Evolutionary conservation across 768 basidiomycete genomes (phyloP).

Genomic region (Wakefieldia striispora): DNA sequence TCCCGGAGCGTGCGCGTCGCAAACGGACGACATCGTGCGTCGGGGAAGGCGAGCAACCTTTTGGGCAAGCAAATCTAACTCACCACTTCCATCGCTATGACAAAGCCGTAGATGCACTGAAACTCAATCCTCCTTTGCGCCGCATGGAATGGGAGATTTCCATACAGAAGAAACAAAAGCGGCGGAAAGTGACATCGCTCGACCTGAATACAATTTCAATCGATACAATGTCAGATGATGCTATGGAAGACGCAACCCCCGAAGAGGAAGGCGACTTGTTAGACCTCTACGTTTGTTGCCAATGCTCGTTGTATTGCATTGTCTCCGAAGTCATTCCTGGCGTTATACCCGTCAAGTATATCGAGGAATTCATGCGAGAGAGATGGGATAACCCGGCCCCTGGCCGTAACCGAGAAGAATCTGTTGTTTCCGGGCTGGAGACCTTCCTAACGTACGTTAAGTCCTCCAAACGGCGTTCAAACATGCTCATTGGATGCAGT

Average conservation of each 20-base stretch:
- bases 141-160: constrained; percentile 60
- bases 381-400: constrained; percentile 55
- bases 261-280: constrained; percentile 53
- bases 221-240: constrained; percentile 26
- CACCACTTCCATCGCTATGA: constrained; percentile 83
- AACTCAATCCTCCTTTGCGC: constrained; percentile 59
- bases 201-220: constrained; percentile 28
- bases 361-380: constrained; percentile 64
- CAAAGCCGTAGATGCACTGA: constrained; percentile 65
- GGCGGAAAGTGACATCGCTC: constrained; percentile 50
- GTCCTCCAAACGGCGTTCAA: background rate
- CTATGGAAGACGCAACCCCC: constrained; percentile 29
- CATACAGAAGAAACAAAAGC: constrained; percentile 48
- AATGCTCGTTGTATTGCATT: constrained; percentile 74
- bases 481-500: constrained; percentile 35
- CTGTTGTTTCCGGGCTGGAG: constrained; percentile 58
- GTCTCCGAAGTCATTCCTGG: constrained; percentile 71
- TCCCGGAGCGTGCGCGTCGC: constrained; percentile 57
- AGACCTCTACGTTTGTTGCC: constrained; percentile 83
- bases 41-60: constrained; percentile 46
- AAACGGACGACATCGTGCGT: constrained; percentile 51
- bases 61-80: constrained; percentile 53
- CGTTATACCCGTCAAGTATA: constrained; percentile 58
- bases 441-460: constrained; percentile 61
- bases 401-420: constrained; percentile 53